Conservation (phyloP, 2,329 filamentous ascomycete species). For the Claviceps humidiphila region DNA sequence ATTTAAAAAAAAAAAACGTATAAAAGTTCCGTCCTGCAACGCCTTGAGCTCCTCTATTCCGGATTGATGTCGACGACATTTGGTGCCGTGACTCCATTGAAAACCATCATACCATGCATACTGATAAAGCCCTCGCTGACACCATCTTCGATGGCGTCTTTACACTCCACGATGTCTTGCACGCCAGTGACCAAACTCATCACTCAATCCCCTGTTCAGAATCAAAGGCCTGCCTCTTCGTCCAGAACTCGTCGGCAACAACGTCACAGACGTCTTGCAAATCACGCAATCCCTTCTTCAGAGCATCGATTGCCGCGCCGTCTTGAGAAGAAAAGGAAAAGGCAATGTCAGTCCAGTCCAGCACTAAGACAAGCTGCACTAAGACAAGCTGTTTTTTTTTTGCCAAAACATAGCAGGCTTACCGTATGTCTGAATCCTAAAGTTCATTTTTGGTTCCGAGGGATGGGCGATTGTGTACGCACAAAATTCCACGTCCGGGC, state of each 20-base stretch:
- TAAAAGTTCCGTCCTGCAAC: conserved; percentile 17
- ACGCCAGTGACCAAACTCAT: conserved; percentile 10
- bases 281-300: conserved; percentile 82
- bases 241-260: conserved; percentile 77
- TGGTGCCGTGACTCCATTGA: not conserved
- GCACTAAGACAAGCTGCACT: not conserved
- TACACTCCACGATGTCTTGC: not conserved
- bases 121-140: conserved; percentile 4
- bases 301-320: conserved; percentile 65
- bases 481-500: conserved; percentile 93
- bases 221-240: conserved; percentile 31
- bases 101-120: conserved; percentile 1
- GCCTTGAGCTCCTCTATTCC: conserved; percentile 16
- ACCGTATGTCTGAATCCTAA: conserved; percentile 96
- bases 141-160: not conserved
- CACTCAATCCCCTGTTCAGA: conserved; percentile 19
- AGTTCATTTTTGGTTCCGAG: conserved; percentile 90
- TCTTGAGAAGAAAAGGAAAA: conserved; percentile 33
- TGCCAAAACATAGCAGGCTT: conserved; percentile 17
- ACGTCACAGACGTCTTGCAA: conserved; percentile 87
- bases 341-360: not conserved
- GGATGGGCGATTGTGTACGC: conserved; percentile 97
- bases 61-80: not conserved
- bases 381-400: conserved; percentile 6
- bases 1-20: not conserved